Evolutionary conservation across 768 basidiomycete species (phyloP), one percentile per base, ranked within the genome.

Genomic region (Lentinus tigrinus): DNA sequence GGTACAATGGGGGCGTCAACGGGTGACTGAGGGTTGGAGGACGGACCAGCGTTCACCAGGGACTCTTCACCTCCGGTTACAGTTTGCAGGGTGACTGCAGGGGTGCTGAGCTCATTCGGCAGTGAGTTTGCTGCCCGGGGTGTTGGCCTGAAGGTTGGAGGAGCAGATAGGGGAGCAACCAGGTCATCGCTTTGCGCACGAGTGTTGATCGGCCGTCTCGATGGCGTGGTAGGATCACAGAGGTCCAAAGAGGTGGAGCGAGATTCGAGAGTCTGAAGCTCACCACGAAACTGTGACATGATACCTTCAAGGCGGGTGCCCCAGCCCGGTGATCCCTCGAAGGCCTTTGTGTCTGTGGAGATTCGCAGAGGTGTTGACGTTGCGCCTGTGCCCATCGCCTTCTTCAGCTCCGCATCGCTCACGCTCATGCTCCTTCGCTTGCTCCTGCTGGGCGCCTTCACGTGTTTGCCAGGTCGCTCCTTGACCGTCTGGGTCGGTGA

Each of bases 381-480:
- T 36, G 77, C 69, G 21, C 76, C 63, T 46, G 75, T 24, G 7
- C 50, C 38, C 57, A 75, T 69, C 3, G 74, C 68, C 60, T 78
- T 79, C 68, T 82, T 79, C 48, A 81, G 63, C 38, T 88, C 88
- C 7, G 79, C 78, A 66, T 88, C 84, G 50, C 87, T 81, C 51
- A 88, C 82, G 63, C 89, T 91, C 81, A 86, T 82, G 67, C 88
- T 91, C 58, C 89, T 76, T 63, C 87, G 81, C 63, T 87, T 85
- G 56, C 58, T 66, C 40, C 61, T 69, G 63, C 70, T 66, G 31
- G 70, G 55, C 28, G 67, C 55, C 63, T 69, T 72, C 44, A 58
- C 31, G 31, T 60, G 58, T 24, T 53, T 62, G 36, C 58, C 59
- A 44, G 63, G 55, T 31, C 60, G 55, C 43, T 55, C 54, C 49